phyloP scores from a whole-genome alignment of 495 filamentous ascomycete species.

The Neurospora africana region DNA sequence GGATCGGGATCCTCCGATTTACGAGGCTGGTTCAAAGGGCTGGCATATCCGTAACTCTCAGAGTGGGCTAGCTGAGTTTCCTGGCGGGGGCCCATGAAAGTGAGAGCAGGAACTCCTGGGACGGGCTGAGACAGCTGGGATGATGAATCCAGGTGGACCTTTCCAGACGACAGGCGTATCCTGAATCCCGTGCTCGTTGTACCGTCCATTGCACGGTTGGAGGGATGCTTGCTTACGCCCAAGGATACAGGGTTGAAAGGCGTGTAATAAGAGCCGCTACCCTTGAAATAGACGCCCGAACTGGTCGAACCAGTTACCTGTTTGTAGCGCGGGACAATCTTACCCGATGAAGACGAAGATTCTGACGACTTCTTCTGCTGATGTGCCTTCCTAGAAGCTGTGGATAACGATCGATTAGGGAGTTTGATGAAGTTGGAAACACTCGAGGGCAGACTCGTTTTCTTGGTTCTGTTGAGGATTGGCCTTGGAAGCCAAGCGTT shows the following conservation, averaged over 20 bases:
- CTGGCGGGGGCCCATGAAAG: not conserved
- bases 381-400: not conserved
- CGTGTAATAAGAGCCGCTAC: not conserved
- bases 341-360: not conserved
- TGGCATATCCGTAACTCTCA: not conserved
- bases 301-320: not conserved
- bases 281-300: not conserved
- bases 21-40: not conserved
- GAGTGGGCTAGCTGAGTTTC: not conserved
- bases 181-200: not conserved
- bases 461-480: not conserved
- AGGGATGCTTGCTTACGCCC: not conserved
- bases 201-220: not conserved
- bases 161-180: not conserved
- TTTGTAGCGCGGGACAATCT: not conserved
- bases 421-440: not conserved
- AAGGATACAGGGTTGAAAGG: not conserved
- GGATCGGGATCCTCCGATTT: not conserved
- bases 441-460: not conserved
- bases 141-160: not conserved
- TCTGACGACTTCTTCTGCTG: not conserved
- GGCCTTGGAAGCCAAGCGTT: not conserved
- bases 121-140: not conserved
- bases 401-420: not conserved
- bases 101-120: not conserved